Base-by-base conservation (phyloP, 2,329 filamentous ascomycete species). In the Volutella citrinella region DNA sequence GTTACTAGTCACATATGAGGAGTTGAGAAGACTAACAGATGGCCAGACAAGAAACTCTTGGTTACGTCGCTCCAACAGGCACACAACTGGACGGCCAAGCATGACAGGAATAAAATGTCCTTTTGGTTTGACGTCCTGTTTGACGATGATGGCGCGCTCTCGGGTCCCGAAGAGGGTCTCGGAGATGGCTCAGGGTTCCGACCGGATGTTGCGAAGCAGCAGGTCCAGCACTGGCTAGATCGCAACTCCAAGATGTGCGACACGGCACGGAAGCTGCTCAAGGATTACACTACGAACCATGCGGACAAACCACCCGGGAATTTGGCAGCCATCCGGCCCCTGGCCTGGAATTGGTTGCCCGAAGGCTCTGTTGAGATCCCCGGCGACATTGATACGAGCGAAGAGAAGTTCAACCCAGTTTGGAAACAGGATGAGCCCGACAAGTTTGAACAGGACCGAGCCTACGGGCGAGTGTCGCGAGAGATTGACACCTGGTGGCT, bases 61-160 rank as follows among this genome's bases (percentile, higher is more conserved):
- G 78, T 84, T 3, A 82, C 79, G 0, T 77, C 76, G 4, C 59
- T 84, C 10, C 80, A 84, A 49, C 78, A 83, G 54, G 75, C 78
- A 3, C 79, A 83, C 46, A 84, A 84, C 54, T 82, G 80, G 78
- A 80, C 78, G 2, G 78, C 79, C 36, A 81, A 81, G 42, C 80
- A 83, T 48, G 79, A 83, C 49, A 66, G 80, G 21, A 82, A 82
- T 57, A 84, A 84, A 54, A 83, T 82, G 77, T 70, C 74, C 0
- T 83, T 84, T 40, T 84, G 80, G 79, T 76, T 75, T 36, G 76
- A 79, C 34, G 76, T 82, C 18, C 60, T 84, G 7, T 82, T 82
- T 34, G 78, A 83, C 34, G 76, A 78, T 19, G 69, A 72, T 19
- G 65, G 64, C 7, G 62, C 60, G 4, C 59, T 66, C 19, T 66